A percentile compares a stretch with the other conserved stretches of the same genome.
These are phyloP conservation scores for Zelopaecilomyces penicillatus DNA, from an alignment of 2,329 filamentous ascomycete species.

Conservation along the genomic window DNA sequence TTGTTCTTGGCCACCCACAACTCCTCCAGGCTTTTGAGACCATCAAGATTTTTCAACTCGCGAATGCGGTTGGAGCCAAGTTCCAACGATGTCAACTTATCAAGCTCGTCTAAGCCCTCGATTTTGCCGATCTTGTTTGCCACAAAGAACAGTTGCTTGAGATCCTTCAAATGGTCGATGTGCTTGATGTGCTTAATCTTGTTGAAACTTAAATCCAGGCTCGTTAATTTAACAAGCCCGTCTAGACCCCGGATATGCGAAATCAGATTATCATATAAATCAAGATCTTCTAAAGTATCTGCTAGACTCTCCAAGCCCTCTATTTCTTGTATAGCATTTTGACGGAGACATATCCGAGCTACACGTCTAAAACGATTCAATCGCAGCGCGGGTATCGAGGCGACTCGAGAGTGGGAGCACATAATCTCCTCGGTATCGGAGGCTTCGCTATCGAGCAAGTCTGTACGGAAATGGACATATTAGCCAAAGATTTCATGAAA, in stretches of 20 bases:
- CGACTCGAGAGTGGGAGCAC: slow-evolving; percentile 77
- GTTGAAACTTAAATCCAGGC: slow-evolving; percentile 91
- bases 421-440: slow-evolving; percentile 69
- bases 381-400: slow-evolving; percentile 67
- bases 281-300: slow-evolving; percentile 67
- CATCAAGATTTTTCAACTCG: slow-evolving; percentile 78
- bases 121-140: slow-evolving; percentile 90
- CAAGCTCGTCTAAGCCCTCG: slow-evolving; percentile 70
- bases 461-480: slow-evolving; percentile 24
- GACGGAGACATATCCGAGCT: slow-evolving; percentile 75
- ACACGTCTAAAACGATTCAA: slow-evolving; percentile 76
- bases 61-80: slow-evolving; percentile 87
- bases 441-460: slow-evolving; percentile 53
- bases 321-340: slow-evolving; percentile 80
- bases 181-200: slow-evolving; percentile 99
- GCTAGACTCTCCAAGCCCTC: slow-evolving; percentile 62
- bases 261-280: slow-evolving; percentile 95
- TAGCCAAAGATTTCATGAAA: background rate
- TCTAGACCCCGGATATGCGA: slow-evolving; percentile 80
- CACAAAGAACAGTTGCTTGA: slow-evolving; percentile 83
- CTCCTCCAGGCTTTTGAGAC: slow-evolving; percentile 69
- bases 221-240: slow-evolving; percentile 63
- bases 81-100: slow-evolving; percentile 73
- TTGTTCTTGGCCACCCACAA: slow-evolving; percentile 97
- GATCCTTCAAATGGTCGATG: slow-evolving; percentile 64